Conservation (phyloP, 371 early-diverging fungal genomes). For the Mucor circinelloides region DNA sequence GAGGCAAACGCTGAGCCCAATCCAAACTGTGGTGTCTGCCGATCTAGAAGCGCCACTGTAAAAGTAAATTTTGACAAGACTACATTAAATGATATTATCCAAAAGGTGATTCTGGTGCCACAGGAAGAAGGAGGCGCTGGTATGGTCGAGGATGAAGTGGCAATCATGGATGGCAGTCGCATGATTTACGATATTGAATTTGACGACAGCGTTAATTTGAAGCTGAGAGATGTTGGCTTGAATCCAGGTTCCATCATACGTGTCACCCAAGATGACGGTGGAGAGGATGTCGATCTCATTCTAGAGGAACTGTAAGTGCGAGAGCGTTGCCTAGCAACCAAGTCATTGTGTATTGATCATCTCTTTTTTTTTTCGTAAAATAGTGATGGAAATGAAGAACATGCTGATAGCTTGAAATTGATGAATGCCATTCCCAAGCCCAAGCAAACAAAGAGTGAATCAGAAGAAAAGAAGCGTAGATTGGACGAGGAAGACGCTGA, state of each 20-base stretch:
- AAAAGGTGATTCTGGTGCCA: constrained; percentile 37
- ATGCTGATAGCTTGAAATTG: constrained; percentile 9
- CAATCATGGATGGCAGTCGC: constrained; percentile 62
- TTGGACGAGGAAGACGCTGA: constrained; percentile 15
- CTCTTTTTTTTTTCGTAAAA: background rate
- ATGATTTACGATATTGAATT: constrained; percentile 91
- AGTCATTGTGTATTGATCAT: background rate
- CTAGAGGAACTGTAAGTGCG: constrained; percentile 34
- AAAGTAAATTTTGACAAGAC: constrained; percentile 46
- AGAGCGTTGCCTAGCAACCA: background rate
- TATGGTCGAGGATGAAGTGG: constrained; percentile 44
- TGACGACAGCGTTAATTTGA: constrained; percentile 73
- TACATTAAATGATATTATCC: constrained; percentile 57
- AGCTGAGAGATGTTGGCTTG: constrained; percentile 64
- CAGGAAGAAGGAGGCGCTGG: constrained; percentile 52
- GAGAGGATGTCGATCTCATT: constrained; percentile 43
- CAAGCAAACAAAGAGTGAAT: background rate
- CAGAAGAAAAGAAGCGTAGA: constrained; percentile 18
- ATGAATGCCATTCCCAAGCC: constrained; percentile 22
- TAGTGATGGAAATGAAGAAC: constrained; percentile 2
- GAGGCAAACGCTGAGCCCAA: constrained; percentile 61
- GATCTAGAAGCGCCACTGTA: constrained; percentile 48
- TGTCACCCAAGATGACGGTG: constrained; percentile 53
- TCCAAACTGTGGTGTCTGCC: constrained; percentile 62
- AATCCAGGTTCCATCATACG: constrained; percentile 61